Percentiles rank a stretch among this genome's conserved stretches.
Evolutionary conservation across 257 asterid genomes (phyloP).

Genomic region (Solanum lignicaule): DNA sequence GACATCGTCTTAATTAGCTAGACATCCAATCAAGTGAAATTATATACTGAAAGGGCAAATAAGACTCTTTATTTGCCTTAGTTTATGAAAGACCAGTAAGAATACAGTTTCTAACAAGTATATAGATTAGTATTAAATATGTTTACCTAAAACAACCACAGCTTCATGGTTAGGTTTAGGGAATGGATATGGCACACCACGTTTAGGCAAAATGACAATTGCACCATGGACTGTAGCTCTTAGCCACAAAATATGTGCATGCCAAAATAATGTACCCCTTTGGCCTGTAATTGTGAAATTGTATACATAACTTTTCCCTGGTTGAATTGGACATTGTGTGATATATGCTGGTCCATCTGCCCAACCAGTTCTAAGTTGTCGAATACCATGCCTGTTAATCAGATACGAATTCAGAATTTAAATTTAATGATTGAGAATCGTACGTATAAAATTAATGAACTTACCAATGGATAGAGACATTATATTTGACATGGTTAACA

Average conservation of each 20-base stretch:
- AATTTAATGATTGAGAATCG: background rate
- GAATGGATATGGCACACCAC: constrained; percentile 76
- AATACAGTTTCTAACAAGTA: no score
- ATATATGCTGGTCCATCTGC: constrained; percentile 94
- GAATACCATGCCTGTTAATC: constrained; percentile 62
- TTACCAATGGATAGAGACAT: constrained; percentile 80
- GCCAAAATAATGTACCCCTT: constrained; percentile 88
- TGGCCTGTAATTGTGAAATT: constrained; percentile 84
- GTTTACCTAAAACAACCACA: constrained; percentile 53
- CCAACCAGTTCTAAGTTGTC: constrained; percentile 88
- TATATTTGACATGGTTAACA: constrained; percentile 76
- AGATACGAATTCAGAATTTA: background rate
- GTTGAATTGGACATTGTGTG: constrained; percentile 84
- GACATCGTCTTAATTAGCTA: background rate
- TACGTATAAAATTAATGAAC: background rate
- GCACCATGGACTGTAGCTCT: constrained; percentile 86
- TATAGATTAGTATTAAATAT: background rate
- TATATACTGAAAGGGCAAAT: background rate
- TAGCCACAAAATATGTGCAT: constrained; percentile 82
- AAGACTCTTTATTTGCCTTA: no score
- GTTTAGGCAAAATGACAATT: constrained; percentile 71
- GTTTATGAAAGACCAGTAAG: background rate
- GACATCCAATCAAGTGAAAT: background rate
- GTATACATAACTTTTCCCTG: constrained; percentile 64
- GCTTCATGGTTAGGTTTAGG: constrained; percentile 78